phyloP scores from a whole-genome alignment of 805 yeast genomes.

The Blastobotrys attinorum region DNA sequence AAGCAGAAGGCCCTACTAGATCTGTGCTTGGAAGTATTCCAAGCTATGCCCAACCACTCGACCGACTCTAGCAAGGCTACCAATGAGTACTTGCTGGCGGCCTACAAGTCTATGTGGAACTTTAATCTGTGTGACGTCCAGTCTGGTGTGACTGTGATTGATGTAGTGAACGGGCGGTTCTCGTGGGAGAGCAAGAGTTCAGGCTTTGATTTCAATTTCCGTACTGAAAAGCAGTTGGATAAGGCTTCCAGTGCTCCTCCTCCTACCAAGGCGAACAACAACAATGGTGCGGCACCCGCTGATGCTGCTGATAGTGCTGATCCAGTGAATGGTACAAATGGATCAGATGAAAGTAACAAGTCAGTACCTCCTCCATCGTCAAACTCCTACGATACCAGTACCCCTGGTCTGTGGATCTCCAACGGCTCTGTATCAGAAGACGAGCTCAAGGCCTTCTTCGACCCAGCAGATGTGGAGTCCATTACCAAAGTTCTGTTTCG shows the following conservation, averaged over 20 bases:
- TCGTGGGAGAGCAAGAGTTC: slow-evolving; percentile 44
- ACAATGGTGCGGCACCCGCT: background rate
- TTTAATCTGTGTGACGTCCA: slow-evolving; percentile 59
- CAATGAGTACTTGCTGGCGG: slow-evolving; percentile 48
- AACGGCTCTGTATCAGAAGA: slow-evolving; percentile 29
- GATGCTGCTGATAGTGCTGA: background rate
- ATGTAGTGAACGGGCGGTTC: slow-evolving; percentile 40
- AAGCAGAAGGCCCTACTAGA: slow-evolving; percentile 41
- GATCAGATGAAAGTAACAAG: background rate
- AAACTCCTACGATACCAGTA: background rate
- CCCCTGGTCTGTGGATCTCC: slow-evolving; percentile 34
- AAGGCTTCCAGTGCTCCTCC: slow-evolving; percentile 5
- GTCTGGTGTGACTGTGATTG: slow-evolving; percentile 42
- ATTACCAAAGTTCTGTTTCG: slow-evolving; percentile 27
- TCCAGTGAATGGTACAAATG: background rate
- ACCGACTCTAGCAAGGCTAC: slow-evolving; percentile 17
- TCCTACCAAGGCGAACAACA: background rate
- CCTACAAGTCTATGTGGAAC: slow-evolving; percentile 73
- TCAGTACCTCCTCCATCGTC: background rate
- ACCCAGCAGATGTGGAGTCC: slow-evolving; percentile 26
- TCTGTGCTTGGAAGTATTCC: slow-evolving; percentile 53
- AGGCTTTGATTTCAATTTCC: slow-evolving; percentile 58
- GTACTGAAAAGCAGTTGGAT: slow-evolving; percentile 21
- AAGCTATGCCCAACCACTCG: slow-evolving; percentile 35
- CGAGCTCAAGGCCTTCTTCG: slow-evolving; percentile 25